These are phyloP conservation scores for Rhynchosporium secalis DNA, from an alignment of 2,329 filamentous ascomycete species.

Conservation along the genomic window DNA sequence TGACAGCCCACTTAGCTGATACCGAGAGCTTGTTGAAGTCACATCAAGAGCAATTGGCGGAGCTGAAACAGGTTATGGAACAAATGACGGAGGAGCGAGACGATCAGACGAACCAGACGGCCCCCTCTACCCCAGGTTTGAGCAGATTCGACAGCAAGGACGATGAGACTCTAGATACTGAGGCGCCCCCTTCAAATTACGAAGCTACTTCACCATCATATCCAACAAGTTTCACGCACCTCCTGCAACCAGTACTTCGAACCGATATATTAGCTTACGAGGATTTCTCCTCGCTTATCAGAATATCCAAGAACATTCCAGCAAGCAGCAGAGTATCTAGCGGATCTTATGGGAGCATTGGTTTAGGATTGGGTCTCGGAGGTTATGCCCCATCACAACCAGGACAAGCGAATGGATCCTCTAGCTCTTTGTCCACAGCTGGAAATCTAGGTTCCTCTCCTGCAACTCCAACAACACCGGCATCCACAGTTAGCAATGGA, in stretches of 20 bases:
- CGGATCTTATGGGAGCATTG: slow-evolving; percentile 65
- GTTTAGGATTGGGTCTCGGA: slow-evolving; percentile 46
- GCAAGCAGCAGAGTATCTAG: slow-evolving; percentile 67
- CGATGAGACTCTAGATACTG: slow-evolving; percentile 44
- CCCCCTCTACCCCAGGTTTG: slow-evolving; percentile 73
- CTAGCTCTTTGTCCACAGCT: slow-evolving; percentile 55
- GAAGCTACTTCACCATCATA: slow-evolving; percentile 55
- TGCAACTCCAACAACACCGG: slow-evolving; percentile 58
- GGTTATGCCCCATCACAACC: slow-evolving; percentile 47
- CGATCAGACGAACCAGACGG: slow-evolving; percentile 68
- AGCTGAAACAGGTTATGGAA: slow-evolving; percentile 92
- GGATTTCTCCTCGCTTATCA: slow-evolving; percentile 79
- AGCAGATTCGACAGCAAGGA: slow-evolving; percentile 65
- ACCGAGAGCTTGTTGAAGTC: slow-evolving; percentile 82
- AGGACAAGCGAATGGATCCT: slow-evolving; percentile 59
- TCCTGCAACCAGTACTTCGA: slow-evolving; percentile 80
- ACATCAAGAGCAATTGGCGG: slow-evolving; percentile 87
- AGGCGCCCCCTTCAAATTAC: slow-evolving; percentile 36
- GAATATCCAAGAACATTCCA: slow-evolving; percentile 58
- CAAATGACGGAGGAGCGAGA: slow-evolving; percentile 74
- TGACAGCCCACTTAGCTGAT: slow-evolving; percentile 81
- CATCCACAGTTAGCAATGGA: slow-evolving; percentile 50
- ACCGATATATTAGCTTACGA: slow-evolving; percentile 79
- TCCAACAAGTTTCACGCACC: slow-evolving; percentile 74
- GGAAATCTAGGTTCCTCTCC: slow-evolving; percentile 55